phyloP scores from a whole-genome alignment of 202 grass and related monocot species.

The Cymbopogon flexuosus region DNA sequence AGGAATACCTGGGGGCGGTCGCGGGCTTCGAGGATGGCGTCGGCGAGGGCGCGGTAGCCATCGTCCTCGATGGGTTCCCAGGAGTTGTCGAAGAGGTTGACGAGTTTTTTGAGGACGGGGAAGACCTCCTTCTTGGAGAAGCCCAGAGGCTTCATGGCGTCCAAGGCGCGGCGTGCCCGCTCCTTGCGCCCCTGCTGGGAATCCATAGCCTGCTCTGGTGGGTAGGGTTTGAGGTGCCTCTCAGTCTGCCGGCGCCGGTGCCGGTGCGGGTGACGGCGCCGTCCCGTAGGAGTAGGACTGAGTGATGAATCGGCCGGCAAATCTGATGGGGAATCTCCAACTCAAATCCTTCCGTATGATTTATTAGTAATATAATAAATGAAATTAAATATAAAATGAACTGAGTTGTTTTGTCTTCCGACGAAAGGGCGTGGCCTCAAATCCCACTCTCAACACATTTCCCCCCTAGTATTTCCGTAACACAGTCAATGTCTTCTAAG shows the following conservation, averaged over 20 bases:
- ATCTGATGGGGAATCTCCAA: too few species aligned
- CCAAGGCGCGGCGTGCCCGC: background rate
- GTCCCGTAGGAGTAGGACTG: too few species aligned
- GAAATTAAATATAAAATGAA: too few species aligned
- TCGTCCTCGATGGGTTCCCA: slow-evolving; percentile 79
- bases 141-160: background rate
- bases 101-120: slow-evolving; percentile 41
- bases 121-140: background rate
- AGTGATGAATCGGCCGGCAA: too few species aligned
- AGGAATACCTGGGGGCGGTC: background rate
- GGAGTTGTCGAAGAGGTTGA: slow-evolving; percentile 43
- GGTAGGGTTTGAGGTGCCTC: background rate
- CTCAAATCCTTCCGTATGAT: too few species aligned
- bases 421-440: too few species aligned
- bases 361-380: too few species aligned
- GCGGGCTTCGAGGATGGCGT: slow-evolving; percentile 52
- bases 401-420: too few species aligned
- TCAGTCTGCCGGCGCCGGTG: background rate
- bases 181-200: background rate
- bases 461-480: too few species aligned
- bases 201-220: background rate
- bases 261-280: too few species aligned
- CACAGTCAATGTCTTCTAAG: too few species aligned
- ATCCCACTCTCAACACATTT: too few species aligned
- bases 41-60: slow-evolving; percentile 51